phyloP scores from a whole-genome alignment of 2,329 filamentous ascomycete species.

The Trichoderma pleuroti region DNA sequence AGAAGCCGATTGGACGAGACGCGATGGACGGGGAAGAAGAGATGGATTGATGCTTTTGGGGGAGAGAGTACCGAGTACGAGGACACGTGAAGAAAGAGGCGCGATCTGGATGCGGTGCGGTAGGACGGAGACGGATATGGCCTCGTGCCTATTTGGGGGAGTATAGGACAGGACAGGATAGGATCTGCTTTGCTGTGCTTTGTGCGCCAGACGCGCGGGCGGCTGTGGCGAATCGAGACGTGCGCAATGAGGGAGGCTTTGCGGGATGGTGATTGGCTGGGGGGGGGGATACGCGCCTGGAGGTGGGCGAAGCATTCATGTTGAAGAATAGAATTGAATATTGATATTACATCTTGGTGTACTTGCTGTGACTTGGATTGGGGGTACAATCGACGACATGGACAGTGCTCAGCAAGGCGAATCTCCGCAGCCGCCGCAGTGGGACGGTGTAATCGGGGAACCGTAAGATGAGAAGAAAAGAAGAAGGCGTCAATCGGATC shows the following conservation, averaged over 20 bases:
- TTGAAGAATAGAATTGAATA: neutral
- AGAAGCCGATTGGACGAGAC: constrained; percentile 16
- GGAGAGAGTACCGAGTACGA: neutral
- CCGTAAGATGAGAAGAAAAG: neutral
- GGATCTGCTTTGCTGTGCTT: too few relatives aligned
- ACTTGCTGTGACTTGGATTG: too few relatives aligned
- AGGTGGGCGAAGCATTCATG: neutral
- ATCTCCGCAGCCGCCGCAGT: constrained; percentile 20
- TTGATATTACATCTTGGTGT: neutral
- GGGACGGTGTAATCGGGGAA: neutral
- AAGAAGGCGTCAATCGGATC: neutral
- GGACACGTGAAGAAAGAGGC: constrained; percentile 1
- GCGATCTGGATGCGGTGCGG: neutral
- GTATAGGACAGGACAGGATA: too few relatives aligned
- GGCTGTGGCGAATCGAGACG: neutral
- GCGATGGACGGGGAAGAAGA: neutral
- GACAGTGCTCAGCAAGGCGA: neutral
- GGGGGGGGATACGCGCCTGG: constrained; percentile 7
- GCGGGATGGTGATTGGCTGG: neutral
- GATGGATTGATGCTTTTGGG: neutral
- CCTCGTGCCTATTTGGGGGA: too few relatives aligned
- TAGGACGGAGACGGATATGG: neutral
- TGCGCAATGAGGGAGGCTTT: neutral
- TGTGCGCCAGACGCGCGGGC: neutral
- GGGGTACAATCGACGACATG: neutral